Evolutionary conservation across 495 filamentous ascomycete species (phyloP), one percentile per base, ranked within the genome.

Genomic region (Corynascus novoguineensis): DNA sequence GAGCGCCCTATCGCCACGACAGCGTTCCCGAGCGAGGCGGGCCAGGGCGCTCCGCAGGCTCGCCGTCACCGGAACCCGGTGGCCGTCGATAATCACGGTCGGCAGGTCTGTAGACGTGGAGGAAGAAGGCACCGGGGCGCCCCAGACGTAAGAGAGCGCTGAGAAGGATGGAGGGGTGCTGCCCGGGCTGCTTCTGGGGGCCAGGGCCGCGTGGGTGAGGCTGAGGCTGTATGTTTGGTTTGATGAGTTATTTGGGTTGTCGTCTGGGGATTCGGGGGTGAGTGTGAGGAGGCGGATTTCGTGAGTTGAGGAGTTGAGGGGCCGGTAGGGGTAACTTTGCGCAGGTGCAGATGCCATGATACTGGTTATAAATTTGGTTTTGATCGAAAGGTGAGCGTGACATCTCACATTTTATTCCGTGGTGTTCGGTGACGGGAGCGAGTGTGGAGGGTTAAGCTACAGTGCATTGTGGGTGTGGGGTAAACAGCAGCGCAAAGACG

Each of bases 91-190:
- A 19, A 35, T 37, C 0, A 24, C 17, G 47, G 3, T 27, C 21
- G 34, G 49, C 5, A 10, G 34, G 49, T n/a, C n/a, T n/a, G n/a
- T n/a, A n/a, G 32, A 3, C 11, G 32, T 17, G 32, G 49, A 11
- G 45, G 25, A 10, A 12, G 48, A n/a, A n/a, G n/a, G n/a, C n/a
- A n/a, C 9, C 1, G 49, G 49, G 3, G 7, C 1, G 21, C 49
- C 47, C 49, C 49, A 51, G 49, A 51, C 49, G 49, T 51, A 51
- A 34, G 49, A 51, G 49, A 51, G 49, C 21, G 49, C 49, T 19
- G 32, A 15, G 34, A 37, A 51, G 11, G n/a, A 12, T 37, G 29
- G 31, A 32, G 21, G 48, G 15, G 17, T 10, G 19, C 19, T 24
- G 22, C 32, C 1, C 5, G 21, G 19, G 32, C 5, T 22, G 21